Evolutionary conservation across 371 early-diverging fungal genomes (phyloP), one percentile per base, ranked within the genome.

Genomic region (Rhizopus microsporus): DNA sequence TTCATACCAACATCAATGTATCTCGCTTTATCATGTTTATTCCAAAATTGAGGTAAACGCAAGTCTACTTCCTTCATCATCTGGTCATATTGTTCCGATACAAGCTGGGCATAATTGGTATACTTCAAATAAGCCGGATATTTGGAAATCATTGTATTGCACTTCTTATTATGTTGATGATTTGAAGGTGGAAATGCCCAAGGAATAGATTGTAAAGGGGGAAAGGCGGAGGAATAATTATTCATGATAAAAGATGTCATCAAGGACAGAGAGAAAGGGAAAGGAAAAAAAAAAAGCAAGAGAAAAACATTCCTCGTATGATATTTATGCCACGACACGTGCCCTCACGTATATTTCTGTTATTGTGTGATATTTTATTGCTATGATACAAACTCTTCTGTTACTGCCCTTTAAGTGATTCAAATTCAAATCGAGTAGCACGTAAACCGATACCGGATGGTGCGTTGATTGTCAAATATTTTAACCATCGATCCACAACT

Each of bases 381-480:
- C 3, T 10, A 31, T 45, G 16, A 34, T 47, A 35, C 23, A 35
- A 43, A 16, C 10, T 37, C 33, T 7, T 56, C 37, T 37, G 13
- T 55, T 34, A 23, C 44, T 47, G 29, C 31, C 53, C 52, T 37
- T 75, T 77, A 38, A 81, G 53, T 7, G 80, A 69, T 51, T 87
- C 90, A 62, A 84, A 80, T 68, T 92, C 89, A 68, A 84, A 84
- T 42, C 74, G 70, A 34, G 88, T 81, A 57, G 86, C 86, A 54
- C 84, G 84, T 79, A 92, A 74, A 62, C 92, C 93, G 43, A 93
- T 69, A 59, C 93, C 92, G 10, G 86, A 81, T 5, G 92, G 88
- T 5, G 87, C 80, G 75, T 90, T 89, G 68, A 85, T 80, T 45
- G 81, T 77, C 62, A 92, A 65, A 65, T 91, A 93, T 43, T 74